Conservation (phyloP, 129 eudicot species). For the Flaveria trinervia region DNA sequence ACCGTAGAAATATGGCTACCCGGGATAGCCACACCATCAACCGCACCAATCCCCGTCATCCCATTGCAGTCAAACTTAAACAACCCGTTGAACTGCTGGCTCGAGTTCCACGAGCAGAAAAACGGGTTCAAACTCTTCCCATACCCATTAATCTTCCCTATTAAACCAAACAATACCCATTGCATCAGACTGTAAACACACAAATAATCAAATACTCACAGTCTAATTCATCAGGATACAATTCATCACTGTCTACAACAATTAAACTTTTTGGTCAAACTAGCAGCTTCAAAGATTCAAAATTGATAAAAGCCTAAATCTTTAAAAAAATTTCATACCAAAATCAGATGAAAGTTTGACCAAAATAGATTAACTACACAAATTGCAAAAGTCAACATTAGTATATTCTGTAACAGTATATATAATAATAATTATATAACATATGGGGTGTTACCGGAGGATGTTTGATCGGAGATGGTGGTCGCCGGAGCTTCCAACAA, state of each 20-base stretch:
- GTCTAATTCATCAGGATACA: no score
- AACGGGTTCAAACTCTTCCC: conserved; percentile 69
- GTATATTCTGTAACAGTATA: no score
- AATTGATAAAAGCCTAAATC: background rate
- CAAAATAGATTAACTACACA: no score
- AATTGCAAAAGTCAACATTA: no score
- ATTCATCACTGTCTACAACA: no score
- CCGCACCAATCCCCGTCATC: conserved; percentile 31
- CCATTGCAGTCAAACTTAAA: conserved; percentile 48
- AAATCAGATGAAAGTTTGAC: no score
- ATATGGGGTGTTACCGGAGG: conserved; percentile 37
- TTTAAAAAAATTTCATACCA: no score
- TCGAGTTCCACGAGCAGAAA: conserved; percentile 61
- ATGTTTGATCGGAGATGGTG: conserved; percentile 51
- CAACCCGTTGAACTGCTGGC: conserved; percentile 45
- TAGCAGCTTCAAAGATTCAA: background rate
- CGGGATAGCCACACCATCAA: conserved; percentile 20
- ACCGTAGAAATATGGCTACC: conserved; percentile 80
- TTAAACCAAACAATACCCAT: no score
- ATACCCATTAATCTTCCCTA: conserved; percentile 48
- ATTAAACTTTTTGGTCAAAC: no score
- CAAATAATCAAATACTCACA: no score
- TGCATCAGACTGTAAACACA: no score
- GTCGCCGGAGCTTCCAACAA: conserved; percentile 69
- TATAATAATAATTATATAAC: no score